Conservation (phyloP, 78 protist species). For the Dictyostelium discoideum region dicty_2.7 NC_007091.3:287001-287500, state of each 20-base stretch:
- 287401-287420: conserved; percentile 36
- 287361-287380: conserved; percentile 49
- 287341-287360: conserved; percentile 30
- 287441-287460: not conserved
- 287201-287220: conserved; percentile 66
- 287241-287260: conserved; percentile 57
- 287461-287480: conserved; percentile 4
- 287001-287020: conserved; percentile 42
- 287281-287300: conserved; percentile 47
- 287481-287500: not conserved
- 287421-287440: conserved; percentile 3
- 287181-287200: conserved; percentile 27
- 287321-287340: conserved; percentile 76
- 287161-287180: conserved; percentile 64
- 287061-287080: conserved; percentile 48
- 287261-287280: conserved; percentile 75
- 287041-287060: conserved; percentile 76
- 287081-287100: conserved; percentile 47
- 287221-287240: conserved; percentile 67
- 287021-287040: conserved; percentile 45
- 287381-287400: conserved; percentile 38
- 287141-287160: conserved; percentile 58
- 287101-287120: conserved; percentile 57
- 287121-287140: conserved; percentile 63
- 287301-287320: conserved; percentile 65